Base-by-base conservation (phyloP, 164 flowering plant genomes). In the Annona cherimola region DNA sequence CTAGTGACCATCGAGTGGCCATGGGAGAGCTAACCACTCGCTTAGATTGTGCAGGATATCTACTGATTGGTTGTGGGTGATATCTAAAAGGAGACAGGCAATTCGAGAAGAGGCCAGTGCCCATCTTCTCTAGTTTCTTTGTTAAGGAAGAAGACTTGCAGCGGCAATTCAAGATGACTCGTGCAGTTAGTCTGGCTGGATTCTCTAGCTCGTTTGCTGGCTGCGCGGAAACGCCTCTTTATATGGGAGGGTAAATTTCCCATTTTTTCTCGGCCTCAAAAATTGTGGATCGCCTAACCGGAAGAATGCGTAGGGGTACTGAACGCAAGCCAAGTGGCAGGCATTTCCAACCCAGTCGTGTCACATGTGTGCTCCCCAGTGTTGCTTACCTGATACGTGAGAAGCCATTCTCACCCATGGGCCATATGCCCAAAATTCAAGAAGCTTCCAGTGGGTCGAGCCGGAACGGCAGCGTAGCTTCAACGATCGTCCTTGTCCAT, bases 61-160 rank as follows among this genome's bases (percentile, higher is more conserved):
- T 45, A 42, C 41, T 26, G 7, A 68, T 8, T 40, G 63, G 42
- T 68, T 66, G 62, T 59, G 42, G 55, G 41, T 70, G 77, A 70
- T 20, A 69, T 73, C 66, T 78, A 77, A 82, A 75, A 50, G 85
- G 69, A 76, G 80, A 76, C 64, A 76, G 69, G 5, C 78, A 78
- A 73, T 81, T 76, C 4, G 78, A 62, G 76, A 75, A 78, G 45
- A 81, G 68, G 63, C 79, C 45, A 61, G 84, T 77, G 76, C 83
- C 79, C 91, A 88, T 87, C 69, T 75, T 67, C 45, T 64, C 42
- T 42, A 16, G 1, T 64, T 19, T 5, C 35, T 62, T 26, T 20
- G 6, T 9, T 40, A 18, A 14, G 42, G 42, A 64, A 41, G 16
- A 50, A 16, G 57, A 50, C 9, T 3, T 9, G 14, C 11, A 50